Conservation (phyloP, 75 land plant species). For the Pinus taeda region DNA sequence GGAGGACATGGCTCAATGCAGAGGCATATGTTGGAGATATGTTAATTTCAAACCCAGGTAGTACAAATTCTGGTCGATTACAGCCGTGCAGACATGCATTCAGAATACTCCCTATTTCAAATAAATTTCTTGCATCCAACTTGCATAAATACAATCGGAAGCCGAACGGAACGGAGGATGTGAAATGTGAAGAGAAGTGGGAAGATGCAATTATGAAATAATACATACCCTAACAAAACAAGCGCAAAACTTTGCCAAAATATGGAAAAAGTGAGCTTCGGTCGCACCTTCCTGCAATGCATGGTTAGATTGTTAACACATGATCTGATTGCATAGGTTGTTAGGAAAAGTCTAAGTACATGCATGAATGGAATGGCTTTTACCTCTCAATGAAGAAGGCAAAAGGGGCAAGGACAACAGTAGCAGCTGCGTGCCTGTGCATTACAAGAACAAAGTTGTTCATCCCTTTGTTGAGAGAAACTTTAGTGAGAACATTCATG, state of each 20-base stretch:
- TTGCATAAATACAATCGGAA: neutral
- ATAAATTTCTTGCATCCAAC: neutral
- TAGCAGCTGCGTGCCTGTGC: conserved; percentile 51
- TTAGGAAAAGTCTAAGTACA: too few relatives aligned
- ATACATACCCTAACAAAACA: conserved; percentile 9
- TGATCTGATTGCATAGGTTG: too few relatives aligned
- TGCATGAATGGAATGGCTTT: too few relatives aligned
- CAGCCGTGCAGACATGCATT: conserved; percentile 17
- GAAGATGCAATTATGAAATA: neutral
- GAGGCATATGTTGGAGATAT: conserved; percentile 37
- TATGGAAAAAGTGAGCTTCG: conserved; percentile 16
- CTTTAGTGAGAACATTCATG: conserved; percentile 42
- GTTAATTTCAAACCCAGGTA: conserved; percentile 40
- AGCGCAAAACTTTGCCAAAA: conserved; percentile 11
- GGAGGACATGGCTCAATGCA: conserved; percentile 37
- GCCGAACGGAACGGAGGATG: too few relatives aligned
- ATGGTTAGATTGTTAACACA: too few relatives aligned
- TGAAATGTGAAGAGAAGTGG: neutral
- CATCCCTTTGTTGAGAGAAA: conserved; percentile 39
- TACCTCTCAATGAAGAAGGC: conserved; percentile 45
- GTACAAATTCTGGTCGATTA: conserved; percentile 39
- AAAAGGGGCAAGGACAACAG: conserved; percentile 43
- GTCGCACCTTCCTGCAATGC: conserved; percentile 21
- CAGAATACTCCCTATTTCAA: neutral
- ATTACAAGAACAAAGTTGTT: conserved; percentile 37